phyloP scores from a whole-genome alignment of 306 rosid genomes.

The Arachis hypogaea region DNA sequence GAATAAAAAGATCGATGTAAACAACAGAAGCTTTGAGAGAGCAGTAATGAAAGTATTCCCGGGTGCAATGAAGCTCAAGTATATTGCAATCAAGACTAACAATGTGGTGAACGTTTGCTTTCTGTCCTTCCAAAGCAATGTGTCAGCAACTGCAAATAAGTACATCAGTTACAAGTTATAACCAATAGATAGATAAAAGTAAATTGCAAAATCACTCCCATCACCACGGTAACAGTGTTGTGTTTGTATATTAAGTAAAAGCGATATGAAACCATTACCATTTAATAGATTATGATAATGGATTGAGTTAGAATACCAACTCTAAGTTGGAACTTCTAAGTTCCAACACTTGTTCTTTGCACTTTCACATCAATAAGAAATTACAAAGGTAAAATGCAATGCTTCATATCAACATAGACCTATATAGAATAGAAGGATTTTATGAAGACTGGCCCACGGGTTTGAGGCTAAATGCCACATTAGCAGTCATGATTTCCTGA shows the following conservation, averaged over 20 bases:
- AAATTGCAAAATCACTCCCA: slow-evolving; percentile 30
- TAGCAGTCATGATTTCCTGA: not conserved
- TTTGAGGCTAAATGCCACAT: slow-evolving; percentile 29
- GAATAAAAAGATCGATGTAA: slow-evolving; percentile 51
- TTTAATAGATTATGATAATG: not conserved
- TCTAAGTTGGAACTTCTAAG: slow-evolving; percentile 5
- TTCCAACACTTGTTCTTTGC: slow-evolving; percentile 21
- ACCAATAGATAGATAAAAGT: slow-evolving; percentile 23
- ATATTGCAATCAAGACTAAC: slow-evolving; percentile 68
- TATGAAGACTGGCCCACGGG: not conserved
- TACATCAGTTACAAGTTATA: slow-evolving; percentile 25
- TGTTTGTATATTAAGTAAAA: slow-evolving; percentile 21
- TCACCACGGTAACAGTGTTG: not conserved
- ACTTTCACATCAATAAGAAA: slow-evolving; percentile 18
- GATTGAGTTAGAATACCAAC: slow-evolving; percentile 20
- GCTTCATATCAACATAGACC: slow-evolving; percentile 14
- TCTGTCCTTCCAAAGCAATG: slow-evolving; percentile 93
- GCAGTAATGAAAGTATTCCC: slow-evolving; percentile 67
- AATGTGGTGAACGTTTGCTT: slow-evolving; percentile 65
- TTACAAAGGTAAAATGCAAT: slow-evolving; percentile 28
- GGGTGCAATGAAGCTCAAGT: slow-evolving; percentile 80
- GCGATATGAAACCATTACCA: not conserved
- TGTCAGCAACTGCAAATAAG: slow-evolving; percentile 82
- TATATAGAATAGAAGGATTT: slow-evolving; percentile 11
- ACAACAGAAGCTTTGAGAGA: slow-evolving; percentile 72